Base-by-base conservation (phyloP, 2,329 filamentous ascomycete species). In the Xylaria sp. region DNA sequence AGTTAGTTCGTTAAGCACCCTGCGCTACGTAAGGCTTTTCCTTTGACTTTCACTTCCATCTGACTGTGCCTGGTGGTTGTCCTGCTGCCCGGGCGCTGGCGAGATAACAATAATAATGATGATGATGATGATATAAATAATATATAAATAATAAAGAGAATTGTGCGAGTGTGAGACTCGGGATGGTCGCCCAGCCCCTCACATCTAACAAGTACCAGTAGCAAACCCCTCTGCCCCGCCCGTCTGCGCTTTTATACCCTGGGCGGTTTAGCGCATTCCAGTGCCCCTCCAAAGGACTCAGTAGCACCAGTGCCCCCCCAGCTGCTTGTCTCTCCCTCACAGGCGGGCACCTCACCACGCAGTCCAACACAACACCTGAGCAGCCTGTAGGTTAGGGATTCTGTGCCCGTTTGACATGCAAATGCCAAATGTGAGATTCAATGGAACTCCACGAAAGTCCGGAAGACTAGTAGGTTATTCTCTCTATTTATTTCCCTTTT, bases 1-100 rank as follows among this genome's bases (percentile, higher is more conserved):
- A 56, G 58, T 51, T 39, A 50, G 26, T 39, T 24, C 17, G 17
- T 22, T 26, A 4, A 22, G 7, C 26, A n/a, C 24, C n/a, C n/a
- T n/a, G n/a, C n/a, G n/a, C n/a, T n/a, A n/a, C n/a, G n/a, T n/a
- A 34, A 13, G 29, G 29, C 29, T 34, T 34, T 7, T 26, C 24
- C 29, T 13, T 43, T 17, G 26, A 26, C 22, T 24, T n/a, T 24
- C 17, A 7, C 18, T 22, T n/a, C 21, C 11, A 17, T 44, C 24
- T 44, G 26, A n/a, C n/a, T n/a, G n/a, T n/a, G n/a, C n/a, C n/a
- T n/a, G n/a, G n/a, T n/a, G n/a, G n/a, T n/a, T n/a, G n/a, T n/a
- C n/a, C n/a, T n/a, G n/a, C n/a, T n/a, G n/a, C n/a, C n/a, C n/a
- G n/a, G n/a, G n/a, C n/a, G n/a, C n/a, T n/a, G 29, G 29, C 29